Percentiles rank a stretch among this genome's conserved stretches.
Conservation (phyloP, 371 early-diverging fungal genomes). For the Actinomortierella wolfii region DNA sequence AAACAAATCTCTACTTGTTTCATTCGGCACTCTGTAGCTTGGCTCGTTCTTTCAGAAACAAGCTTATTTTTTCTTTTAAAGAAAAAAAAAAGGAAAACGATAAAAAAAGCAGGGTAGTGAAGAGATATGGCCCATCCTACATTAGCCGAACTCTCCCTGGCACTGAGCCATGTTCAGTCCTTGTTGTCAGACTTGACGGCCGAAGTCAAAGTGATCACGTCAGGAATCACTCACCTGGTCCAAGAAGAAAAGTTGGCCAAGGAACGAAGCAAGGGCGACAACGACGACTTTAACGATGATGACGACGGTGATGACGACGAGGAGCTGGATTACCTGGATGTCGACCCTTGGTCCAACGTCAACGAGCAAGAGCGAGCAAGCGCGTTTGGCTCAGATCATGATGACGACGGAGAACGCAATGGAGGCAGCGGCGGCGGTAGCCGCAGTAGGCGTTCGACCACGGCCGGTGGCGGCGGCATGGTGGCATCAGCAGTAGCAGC, state of each 20-base stretch:
- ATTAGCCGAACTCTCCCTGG: slow-evolving; percentile 32
- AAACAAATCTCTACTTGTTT: too few relatives aligned
- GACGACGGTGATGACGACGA: slow-evolving; percentile 32
- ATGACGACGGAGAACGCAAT: slow-evolving; percentile 1
- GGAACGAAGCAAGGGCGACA: too few relatives aligned
- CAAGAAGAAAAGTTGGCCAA: slow-evolving; percentile 15
- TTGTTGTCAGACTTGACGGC: slow-evolving; percentile 35
- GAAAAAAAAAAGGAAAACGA: too few relatives aligned
- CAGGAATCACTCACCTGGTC: slow-evolving; percentile 24
- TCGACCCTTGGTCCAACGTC: slow-evolving; percentile 45
- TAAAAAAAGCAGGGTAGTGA: too few relatives aligned
- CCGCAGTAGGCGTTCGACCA: neutral
- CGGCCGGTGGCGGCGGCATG: neutral
- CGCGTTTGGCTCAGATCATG: slow-evolving; percentile 15
- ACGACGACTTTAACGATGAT: too few relatives aligned
- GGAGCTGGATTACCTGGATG: slow-evolving; percentile 41
- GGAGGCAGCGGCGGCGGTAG: too few relatives aligned
- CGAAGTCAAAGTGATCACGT: slow-evolving; percentile 41
- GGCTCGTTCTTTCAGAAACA: too few relatives aligned
- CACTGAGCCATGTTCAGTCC: slow-evolving; percentile 36
- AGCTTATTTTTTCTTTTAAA: too few relatives aligned
- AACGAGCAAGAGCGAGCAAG: slow-evolving; percentile 1
- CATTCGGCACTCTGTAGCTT: too few relatives aligned
- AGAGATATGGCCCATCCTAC: slow-evolving; percentile 32
- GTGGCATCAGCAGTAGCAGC: neutral